These are phyloP conservation scores for Jamesozyma jinghongensis DNA, from an alignment of 805 yeast species.

Conservation along the genomic window DNA sequence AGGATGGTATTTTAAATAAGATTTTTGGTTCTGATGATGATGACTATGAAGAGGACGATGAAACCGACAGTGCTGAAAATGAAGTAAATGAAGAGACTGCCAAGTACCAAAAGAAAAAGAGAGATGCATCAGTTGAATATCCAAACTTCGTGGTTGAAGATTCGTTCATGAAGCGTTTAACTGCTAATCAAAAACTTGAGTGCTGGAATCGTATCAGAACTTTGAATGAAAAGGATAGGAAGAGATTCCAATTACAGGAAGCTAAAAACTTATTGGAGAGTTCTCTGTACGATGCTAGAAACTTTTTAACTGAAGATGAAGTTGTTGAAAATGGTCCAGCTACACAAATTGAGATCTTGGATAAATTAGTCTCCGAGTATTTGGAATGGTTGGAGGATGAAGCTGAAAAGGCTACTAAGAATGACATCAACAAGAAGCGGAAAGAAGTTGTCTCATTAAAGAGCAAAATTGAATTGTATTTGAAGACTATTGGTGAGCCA, in stretches of 20 bases:
- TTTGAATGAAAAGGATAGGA: slow-evolving; percentile 43
- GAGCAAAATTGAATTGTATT: slow-evolving; percentile 30
- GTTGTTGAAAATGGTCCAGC: slow-evolving; percentile 36
- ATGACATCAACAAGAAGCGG: slow-evolving; percentile 4
- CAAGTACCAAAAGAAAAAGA: slow-evolving; percentile 5
- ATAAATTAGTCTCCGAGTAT: slow-evolving; percentile 36
- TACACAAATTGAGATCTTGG: slow-evolving; percentile 31
- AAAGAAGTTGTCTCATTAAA: slow-evolving; percentile 19
- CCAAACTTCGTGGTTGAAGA: not conserved
- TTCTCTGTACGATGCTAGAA: slow-evolving; percentile 59
- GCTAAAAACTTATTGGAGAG: slow-evolving; percentile 63
- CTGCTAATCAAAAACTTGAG: slow-evolving; percentile 2
- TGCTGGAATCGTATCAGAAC: slow-evolving; percentile 36
- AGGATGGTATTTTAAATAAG: slow-evolving; percentile 7
- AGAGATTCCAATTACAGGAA: slow-evolving; percentile 47
- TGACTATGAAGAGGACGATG: slow-evolving; percentile 3
- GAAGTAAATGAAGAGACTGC: slow-evolving; percentile 10
- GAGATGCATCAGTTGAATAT: not conserved
- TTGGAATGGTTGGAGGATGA: slow-evolving; percentile 77
- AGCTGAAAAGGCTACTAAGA: slow-evolving; percentile 39
- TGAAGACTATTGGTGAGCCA: slow-evolving; percentile 38
- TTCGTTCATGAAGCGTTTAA: slow-evolving; percentile 2
- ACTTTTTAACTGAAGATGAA: slow-evolving; percentile 46
- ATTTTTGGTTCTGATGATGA: slow-evolving; percentile 6
- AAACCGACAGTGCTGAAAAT: slow-evolving; percentile 7